Base-by-base conservation (phyloP, 495 filamentous ascomycete species). In the Xylona heveae region DNA sequence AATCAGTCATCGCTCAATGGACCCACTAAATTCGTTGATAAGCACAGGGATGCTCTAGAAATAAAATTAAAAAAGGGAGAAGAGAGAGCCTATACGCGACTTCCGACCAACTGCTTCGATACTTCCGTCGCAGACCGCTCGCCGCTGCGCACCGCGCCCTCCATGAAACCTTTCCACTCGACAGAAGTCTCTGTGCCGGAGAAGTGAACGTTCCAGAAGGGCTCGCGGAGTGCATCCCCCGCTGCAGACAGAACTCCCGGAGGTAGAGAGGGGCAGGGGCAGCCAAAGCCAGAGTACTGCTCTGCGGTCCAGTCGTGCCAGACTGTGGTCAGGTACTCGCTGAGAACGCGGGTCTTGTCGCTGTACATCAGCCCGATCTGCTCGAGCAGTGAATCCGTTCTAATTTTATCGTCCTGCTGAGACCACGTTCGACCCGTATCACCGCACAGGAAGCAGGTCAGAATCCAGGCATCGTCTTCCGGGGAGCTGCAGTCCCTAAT, bases 111-210 rank as follows among this genome's bases (percentile, higher is more conserved):
- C n/a, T n/a, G n/a, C n/a, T n/a, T n/a, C n/a, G n/a, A n/a, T n/a
- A 56, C 51, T 35, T 64, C 58, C 12, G 33, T 37, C 3, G 49
- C 58, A 2, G 43, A 58, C 32, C 47, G 45, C 18, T 50, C 33
- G 0, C 57, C 58, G 21, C 38, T 45, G 8, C 48, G 24, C 5
- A 61, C 34, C 2, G 60, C 60, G 0, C 61, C 60, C 36, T 63
- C 58, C 58, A 66, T 62, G 36, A 58, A 60, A 12, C 60, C 60
- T 35, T 47, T 51, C 58, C 59, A 63, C 13, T 48, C 46, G 6
- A 19, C 36, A 2, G 55, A 42, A 17, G 47, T 58, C 43, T 64
- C 61, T 3, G 55, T 56, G 1, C 59, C 60, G 0, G 47, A 53
- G 45, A 65, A 65, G 37, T 64, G 61, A 10, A 61, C n/a, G 36